These are phyloP conservation scores for Multifurca ochricompacta DNA, from an alignment of 768 basidiomycete genomes.

Conservation along the genomic window DNA sequence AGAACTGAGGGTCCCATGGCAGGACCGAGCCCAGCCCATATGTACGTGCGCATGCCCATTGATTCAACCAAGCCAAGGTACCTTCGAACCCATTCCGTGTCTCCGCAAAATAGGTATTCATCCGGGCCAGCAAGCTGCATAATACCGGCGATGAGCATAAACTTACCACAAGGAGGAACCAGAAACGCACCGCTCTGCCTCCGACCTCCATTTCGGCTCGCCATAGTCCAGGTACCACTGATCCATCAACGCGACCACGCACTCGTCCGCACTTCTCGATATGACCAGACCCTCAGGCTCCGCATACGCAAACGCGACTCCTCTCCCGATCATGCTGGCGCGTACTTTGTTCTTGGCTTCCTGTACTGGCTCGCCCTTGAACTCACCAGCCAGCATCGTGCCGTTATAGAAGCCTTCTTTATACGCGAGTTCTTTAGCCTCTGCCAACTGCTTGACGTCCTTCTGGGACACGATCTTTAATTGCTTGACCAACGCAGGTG, in stretches of 20 bases:
- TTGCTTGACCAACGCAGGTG: conserved; percentile 73
- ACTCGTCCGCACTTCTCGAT: conserved; percentile 90
- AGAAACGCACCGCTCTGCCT: conserved; percentile 66
- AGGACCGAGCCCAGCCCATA: conserved; percentile 93
- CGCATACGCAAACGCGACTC: conserved; percentile 83
- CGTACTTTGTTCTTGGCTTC: conserved; percentile 89
- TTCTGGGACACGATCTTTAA: conserved; percentile 95
- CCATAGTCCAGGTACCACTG: conserved; percentile 99
- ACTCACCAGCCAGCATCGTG: conserved; percentile 85
- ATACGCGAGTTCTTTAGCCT: conserved; percentile 96
- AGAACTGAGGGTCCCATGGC: conserved; percentile 94
- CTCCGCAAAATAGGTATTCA: conserved; percentile 90
- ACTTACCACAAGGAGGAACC: neutral
- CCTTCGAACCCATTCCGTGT: conserved; percentile 89
- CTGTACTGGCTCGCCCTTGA: conserved; percentile 80
- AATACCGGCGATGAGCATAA: neutral
- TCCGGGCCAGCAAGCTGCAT: conserved; percentile 62
- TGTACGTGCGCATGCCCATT: conserved; percentile 99
- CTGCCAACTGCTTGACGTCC: conserved; percentile 85
- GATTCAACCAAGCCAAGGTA: conserved; percentile 88
- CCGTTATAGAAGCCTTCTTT: conserved; percentile 98
- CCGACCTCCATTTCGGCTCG: conserved; percentile 78
- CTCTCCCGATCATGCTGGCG: conserved; percentile 68
- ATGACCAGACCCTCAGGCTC: conserved; percentile 91
- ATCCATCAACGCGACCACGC: conserved; percentile 95